Evolutionary conservation across 768 basidiomycete genomes (phyloP), one percentile per base, ranked within the genome.

Genomic region (Boletales sp.): DNA sequence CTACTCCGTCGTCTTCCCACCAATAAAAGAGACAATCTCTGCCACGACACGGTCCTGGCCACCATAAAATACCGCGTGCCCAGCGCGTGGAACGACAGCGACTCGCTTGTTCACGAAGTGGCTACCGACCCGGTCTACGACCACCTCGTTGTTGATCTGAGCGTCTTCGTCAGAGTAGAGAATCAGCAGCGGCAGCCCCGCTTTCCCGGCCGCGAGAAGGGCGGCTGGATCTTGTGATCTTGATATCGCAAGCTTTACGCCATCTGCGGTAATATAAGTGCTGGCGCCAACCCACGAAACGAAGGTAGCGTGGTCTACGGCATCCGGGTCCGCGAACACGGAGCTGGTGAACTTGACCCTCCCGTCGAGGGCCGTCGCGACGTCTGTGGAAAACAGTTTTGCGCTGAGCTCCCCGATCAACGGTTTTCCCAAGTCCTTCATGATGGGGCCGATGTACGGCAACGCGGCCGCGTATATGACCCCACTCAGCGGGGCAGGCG

Each of bases 401-500:
- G n/a, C 2, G 6, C 34, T 21, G 17, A 52, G 51, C 9, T 42
- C 27, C 29, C 29, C 51, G 2, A 52, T 8, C 21, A 43, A 6
- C 11, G 45, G 45, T 19, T 52, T 52, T 11, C 27, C 51, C 5
- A 52, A 36, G 5, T 17, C 17, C 21, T 38, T 29, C 45, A 43
- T 48, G 30, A 52, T 52, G 17, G 51, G 41, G n/a, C 51, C 51
- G 19, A 43, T 52, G 46, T 52, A 48, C 14, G 51, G 51, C 11
- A 52, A 36, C 12, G 51, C 40, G 8, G 51, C 40, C 4, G 46
- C 51, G 27, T 48, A 52, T 11, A 52, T 52, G 15, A 52, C 27
- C 6, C 51, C 51, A 13, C 35, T 17, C 35, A 52, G n/a, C 17
- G 46, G 46, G 14, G 15, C 1, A 15, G 40, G 40, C 8, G 40